Evolutionary conservation across 768 basidiomycete species (phyloP).

Genomic region (Podaxis sp.): DNA sequence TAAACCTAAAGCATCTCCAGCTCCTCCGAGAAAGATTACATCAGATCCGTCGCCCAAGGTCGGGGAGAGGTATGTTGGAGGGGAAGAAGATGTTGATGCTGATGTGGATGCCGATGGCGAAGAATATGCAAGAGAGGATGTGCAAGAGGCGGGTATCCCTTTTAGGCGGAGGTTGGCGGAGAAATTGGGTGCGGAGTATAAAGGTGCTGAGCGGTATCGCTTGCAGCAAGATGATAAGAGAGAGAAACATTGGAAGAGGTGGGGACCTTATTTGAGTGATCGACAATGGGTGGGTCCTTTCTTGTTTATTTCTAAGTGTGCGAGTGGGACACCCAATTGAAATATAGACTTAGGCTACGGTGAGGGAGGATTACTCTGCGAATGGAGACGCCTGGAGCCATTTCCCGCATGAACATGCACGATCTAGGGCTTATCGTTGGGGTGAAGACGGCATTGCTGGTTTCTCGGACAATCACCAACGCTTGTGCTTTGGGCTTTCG

Average conservation of each 20-base stretch:
- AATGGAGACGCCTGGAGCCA: constrained; percentile 96
- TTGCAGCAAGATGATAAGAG: constrained; percentile 78
- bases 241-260: constrained; percentile 94
- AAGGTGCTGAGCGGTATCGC: constrained; percentile 78
- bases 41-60: constrained; percentile 29
- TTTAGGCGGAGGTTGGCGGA: constrained; percentile 67
- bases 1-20: constrained; percentile 35
- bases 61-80: not conserved
- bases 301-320: not conserved
- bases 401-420: constrained; percentile 90
- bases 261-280: constrained; percentile 97
- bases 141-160: constrained; percentile 17
- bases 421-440: constrained; percentile 96
- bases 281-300: constrained; percentile 85
- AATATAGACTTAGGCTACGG: constrained; percentile 68
- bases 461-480: constrained; percentile 95
- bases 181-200: constrained; percentile 65
- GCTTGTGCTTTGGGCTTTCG: constrained; percentile 84
- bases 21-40: constrained; percentile 41
- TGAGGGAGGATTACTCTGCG: constrained; percentile 96
- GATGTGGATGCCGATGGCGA: constrained; percentile 15
- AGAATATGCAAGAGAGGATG: constrained; percentile 13
- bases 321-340: not conserved
- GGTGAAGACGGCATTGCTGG: constrained; percentile 98
- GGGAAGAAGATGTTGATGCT: constrained; percentile 10